Percentiles rank a stretch among this genome's conserved stretches.
Conservation (phyloP, 805 yeast species). For the Groenewaldozyma tartarivorans region DNA sequence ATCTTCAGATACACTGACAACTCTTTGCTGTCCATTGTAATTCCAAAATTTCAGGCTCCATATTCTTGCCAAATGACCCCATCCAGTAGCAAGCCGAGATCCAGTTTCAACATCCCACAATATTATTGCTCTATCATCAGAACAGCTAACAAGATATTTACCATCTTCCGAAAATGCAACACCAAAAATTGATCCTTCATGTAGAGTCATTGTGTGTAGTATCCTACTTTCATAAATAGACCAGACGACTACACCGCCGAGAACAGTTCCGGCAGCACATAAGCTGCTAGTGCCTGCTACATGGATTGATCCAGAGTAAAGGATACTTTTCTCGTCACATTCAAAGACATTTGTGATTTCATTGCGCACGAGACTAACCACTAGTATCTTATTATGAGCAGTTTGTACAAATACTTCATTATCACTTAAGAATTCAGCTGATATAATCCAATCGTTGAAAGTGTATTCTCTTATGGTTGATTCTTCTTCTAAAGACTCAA, state of each 20-base stretch:
- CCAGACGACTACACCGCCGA: conserved; percentile 84
- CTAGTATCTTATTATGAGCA: conserved; percentile 65
- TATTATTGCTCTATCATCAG: conserved; percentile 86
- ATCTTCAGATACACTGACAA: conserved; percentile 78
- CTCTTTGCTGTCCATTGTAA: conserved; percentile 26
- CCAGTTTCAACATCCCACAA: conserved; percentile 60
- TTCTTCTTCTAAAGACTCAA: conserved; percentile 14
- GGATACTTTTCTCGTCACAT: conserved; percentile 65
- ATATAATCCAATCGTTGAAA: conserved; percentile 72
- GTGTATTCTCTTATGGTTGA: conserved; percentile 17
- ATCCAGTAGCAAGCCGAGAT: conserved; percentile 59
- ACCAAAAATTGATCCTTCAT: conserved; percentile 87
- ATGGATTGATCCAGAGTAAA: conserved; percentile 77
- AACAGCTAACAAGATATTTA: conserved; percentile 60
- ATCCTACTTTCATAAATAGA: conserved; percentile 30
- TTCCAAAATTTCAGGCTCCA: conserved; percentile 70
- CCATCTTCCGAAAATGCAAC: conserved; percentile 54
- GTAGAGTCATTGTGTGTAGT: conserved; percentile 53
- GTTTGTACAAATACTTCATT: conserved; percentile 46
- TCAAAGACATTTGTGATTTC: conserved; percentile 28
- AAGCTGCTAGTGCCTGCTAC: conserved; percentile 32
- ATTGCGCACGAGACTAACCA: conserved; percentile 24
- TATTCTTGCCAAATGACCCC: conserved; percentile 96
- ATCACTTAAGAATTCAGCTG: conserved; percentile 41
- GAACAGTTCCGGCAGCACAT: conserved; percentile 87